Evolutionary conservation across 2,329 filamentous ascomycete genomes (phyloP).

Genomic region (Fusarium sp.): DNA sequence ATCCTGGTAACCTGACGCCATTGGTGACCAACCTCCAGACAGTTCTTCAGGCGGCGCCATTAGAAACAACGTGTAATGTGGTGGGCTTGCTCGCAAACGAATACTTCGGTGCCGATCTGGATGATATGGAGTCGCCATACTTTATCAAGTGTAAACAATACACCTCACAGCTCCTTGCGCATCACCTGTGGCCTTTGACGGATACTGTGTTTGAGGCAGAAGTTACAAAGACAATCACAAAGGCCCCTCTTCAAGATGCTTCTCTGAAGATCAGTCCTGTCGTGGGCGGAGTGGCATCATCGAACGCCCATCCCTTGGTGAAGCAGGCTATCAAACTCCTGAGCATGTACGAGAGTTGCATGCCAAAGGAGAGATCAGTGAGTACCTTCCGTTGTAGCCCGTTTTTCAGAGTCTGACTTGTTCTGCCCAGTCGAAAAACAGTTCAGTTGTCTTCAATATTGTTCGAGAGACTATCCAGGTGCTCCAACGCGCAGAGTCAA

Average conservation of each 20-base stretch:
- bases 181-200: conserved; percentile 69
- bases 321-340: conserved; percentile 70
- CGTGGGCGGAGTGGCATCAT: conserved; percentile 62
- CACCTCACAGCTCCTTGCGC: conserved; percentile 66
- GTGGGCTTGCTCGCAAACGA: conserved; percentile 70
- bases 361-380: conserved; percentile 73
- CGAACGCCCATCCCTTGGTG: conserved; percentile 69
- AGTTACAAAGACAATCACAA: conserved; percentile 66
- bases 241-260: conserved; percentile 60
- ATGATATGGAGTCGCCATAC: conserved; percentile 69
- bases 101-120: conserved; percentile 66
- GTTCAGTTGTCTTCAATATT: conserved; percentile 73
- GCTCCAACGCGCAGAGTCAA: conserved; percentile 79
- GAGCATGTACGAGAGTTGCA: conserved; percentile 71
- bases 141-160: conserved; percentile 67
- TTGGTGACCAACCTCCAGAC: conserved; percentile 64
- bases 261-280: conserved; percentile 65
- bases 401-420: conserved; percentile 25
- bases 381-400: conserved; percentile 46
- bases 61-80: conserved; percentile 66
- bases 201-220: conserved; percentile 68
- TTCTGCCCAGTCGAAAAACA: conserved; percentile 57
- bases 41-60: conserved; percentile 60
- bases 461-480: conserved; percentile 91
- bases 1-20: conserved; percentile 66